These are phyloP conservation scores for Paxillus rubicundulus DNA, from an alignment of 768 basidiomycete genomes.

Conservation along the genomic window DNA sequence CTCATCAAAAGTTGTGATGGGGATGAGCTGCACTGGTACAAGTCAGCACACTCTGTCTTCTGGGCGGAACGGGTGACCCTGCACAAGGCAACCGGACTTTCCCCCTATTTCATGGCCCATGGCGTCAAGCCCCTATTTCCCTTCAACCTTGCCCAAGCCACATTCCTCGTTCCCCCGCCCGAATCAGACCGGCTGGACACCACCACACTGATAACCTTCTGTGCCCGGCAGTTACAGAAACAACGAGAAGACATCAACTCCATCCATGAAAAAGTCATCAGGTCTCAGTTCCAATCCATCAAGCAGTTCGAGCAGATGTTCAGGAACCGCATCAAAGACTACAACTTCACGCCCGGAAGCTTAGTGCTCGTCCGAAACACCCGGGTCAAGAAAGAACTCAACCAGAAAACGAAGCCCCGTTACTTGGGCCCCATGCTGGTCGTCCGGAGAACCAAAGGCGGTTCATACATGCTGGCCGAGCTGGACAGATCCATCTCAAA, in stretches of 20 bases:
- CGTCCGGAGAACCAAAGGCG: slow-evolving; percentile 16
- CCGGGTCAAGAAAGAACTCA: slow-evolving; percentile 6
- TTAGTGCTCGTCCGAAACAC: background rate
- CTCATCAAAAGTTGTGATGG: slow-evolving; percentile 1
- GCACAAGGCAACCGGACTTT: background rate
- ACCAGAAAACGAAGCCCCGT: slow-evolving; percentile 22
- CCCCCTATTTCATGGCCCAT: slow-evolving; percentile 12
- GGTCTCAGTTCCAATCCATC: too few relatives aligned
- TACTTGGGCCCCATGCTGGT: slow-evolving; percentile 30
- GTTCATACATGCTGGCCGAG: slow-evolving; percentile 26
- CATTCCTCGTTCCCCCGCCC: slow-evolving; percentile 3
- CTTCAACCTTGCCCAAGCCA: slow-evolving; percentile 29
- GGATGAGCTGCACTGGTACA: slow-evolving; percentile 1
- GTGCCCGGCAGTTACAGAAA: background rate
- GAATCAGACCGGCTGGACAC: background rate
- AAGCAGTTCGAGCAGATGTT: background rate
- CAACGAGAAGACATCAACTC: too few relatives aligned
- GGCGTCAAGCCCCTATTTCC: slow-evolving; percentile 29
- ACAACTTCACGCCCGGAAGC: background rate
- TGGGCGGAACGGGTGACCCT: slow-evolving; percentile 33
- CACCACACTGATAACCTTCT: background rate
- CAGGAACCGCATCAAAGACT: background rate
- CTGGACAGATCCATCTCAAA: slow-evolving; percentile 21
- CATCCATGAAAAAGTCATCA: too few relatives aligned
- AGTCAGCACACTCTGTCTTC: slow-evolving; percentile 23